Base-by-base conservation (phyloP, 1,139 yeast genomes). In the Pichia sp. region DNA sequence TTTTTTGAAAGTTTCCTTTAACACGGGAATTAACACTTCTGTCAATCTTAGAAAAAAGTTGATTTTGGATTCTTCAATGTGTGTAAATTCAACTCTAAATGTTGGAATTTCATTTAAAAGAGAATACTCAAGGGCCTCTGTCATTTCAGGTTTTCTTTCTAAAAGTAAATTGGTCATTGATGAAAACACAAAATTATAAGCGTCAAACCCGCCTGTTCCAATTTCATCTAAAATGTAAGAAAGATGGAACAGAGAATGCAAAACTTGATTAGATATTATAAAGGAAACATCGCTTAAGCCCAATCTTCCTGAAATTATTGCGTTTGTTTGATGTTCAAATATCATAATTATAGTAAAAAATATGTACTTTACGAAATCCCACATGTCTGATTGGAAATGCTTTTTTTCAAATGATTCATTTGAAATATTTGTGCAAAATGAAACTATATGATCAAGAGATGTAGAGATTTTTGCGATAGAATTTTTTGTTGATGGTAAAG, bases 131-230 rank as follows among this genome's bases (percentile, higher is more conserved):
- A 75, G 56, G 4, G 56, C 52, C 49, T 75, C 76, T 28, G 73
- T 56, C 5, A 66, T 40, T 45, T 55, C 22, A 16, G 46, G n/a
- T 38, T 62, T 56, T 51, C 64, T 50, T 57, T 67, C 59, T 50
- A 69, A 45, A 55, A 74, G 38, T 44, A 71, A 55, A 66, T 80
- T 86, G 6, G 77, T 50, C 20, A 78, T 61, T 4, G 79, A 63
- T 40, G 73, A 68, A 53, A 77, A 76, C n/a, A 81, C 78, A 59
- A 80, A 82, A 54, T 80, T 81, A 59, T 78, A 83, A 23, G 78
- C 71, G 43, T 81, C 84, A 58, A 84, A 83, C 1, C 87, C 87
- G 1, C 86, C 83, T 35, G 76, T 73, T 0, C 94, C 92, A 20
- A 83, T 71, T 22, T 77, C 68, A 34, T 76, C 70, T 12, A 82